Evolutionary conservation across 2,329 filamentous ascomycete genomes (phyloP).

Genomic region (Diaporthe vaccinii): DNA sequence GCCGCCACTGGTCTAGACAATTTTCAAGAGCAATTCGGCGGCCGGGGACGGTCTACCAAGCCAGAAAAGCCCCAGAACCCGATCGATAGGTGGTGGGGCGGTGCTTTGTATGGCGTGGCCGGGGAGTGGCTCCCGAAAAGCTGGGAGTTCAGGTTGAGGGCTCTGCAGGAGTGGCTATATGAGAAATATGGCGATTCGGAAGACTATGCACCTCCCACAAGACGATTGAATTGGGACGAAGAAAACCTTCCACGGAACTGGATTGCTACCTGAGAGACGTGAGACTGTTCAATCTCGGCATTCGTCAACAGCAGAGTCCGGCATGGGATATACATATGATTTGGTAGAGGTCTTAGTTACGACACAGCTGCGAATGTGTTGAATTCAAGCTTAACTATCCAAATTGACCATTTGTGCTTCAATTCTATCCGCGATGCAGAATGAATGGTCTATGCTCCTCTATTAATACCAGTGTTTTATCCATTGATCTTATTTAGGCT

Average conservation of each 20-base stretch:
- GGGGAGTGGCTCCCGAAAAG: slow-evolving; percentile 21
- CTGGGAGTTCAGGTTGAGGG: not conserved
- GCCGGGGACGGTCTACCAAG: not conserved
- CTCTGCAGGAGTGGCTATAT: slow-evolving; percentile 17
- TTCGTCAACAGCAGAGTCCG: no score
- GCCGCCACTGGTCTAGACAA: not conserved
- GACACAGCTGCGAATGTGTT: no score
- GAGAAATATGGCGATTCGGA: not conserved
- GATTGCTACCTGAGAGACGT: not conserved
- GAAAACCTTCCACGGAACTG: not conserved
- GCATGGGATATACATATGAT: no score
- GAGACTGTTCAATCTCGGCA: not conserved
- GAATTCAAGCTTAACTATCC: no score
- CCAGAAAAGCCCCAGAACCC: not conserved
- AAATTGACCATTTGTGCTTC: no score
- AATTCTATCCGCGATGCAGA: no score
- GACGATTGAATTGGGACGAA: not conserved
- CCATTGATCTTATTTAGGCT: no score
- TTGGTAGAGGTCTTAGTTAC: no score
- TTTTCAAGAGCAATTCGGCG: not conserved
- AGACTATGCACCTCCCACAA: not conserved
- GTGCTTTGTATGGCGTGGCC: not conserved
- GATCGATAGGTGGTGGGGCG: not conserved
- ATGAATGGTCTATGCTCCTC: no score
- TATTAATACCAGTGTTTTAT: no score